Percentiles rank a stretch among this genome's conserved stretches.
Conservation (phyloP, 306 rosid species). For the Vigna radiata region DNA sequence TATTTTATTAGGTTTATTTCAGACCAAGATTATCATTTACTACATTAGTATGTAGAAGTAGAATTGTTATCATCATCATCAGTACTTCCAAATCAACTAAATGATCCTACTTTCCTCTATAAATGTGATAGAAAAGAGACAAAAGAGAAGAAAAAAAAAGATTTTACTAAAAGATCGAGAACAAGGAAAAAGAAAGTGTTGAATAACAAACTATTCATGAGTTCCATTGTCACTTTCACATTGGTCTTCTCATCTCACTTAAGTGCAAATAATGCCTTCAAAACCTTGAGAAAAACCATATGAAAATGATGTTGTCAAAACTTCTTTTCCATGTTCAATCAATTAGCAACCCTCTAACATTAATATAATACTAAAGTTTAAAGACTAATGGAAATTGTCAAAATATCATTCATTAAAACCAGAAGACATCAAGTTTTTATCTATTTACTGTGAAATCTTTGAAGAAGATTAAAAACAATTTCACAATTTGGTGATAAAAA, state of each 20-base stretch:
- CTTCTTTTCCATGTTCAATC: no score
- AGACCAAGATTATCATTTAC: neutral
- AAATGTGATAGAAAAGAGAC: neutral
- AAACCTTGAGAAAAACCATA: neutral
- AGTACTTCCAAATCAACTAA: neutral
- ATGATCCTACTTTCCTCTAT: neutral
- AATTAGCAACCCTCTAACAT: no score
- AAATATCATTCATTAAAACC: neutral
- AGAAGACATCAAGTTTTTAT: neutral
- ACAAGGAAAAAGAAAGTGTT: neutral
- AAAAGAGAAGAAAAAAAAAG: neutral
- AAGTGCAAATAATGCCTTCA: neutral
- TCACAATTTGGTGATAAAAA: no score
- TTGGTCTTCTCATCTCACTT: neutral
- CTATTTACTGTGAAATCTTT: no score
- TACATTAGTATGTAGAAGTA: neutral
- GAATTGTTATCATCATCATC: neutral
- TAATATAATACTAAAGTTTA: no score
- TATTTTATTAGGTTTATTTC: no score
- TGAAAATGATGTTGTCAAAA: no score
- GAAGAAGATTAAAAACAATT: no score
- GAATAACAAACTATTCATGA: neutral
- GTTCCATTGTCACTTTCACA: neutral
- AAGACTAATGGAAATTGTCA: no score
- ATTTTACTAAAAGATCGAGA: neutral